A percentile compares a stretch with the other conserved stretches of the same genome.
phyloP scores from a whole-genome alignment of 768 basidiomycete species.

The Podaxis sp. region DNA sequence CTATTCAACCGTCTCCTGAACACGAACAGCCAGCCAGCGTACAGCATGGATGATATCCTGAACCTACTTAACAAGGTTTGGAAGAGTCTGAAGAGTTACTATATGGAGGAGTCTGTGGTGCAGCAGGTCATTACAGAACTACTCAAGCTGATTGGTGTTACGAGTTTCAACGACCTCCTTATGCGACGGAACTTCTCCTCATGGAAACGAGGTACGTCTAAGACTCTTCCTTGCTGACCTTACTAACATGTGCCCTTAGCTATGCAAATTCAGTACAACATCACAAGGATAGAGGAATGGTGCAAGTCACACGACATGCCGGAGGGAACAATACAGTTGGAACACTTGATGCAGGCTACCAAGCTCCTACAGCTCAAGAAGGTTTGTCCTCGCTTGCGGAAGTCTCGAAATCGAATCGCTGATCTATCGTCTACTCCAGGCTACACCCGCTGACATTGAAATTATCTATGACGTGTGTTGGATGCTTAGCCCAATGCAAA shows the following conservation, averaged over 20 bases:
- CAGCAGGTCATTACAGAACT: slow-evolving; percentile 95
- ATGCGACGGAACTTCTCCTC: slow-evolving; percentile 99
- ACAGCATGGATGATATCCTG: slow-evolving; percentile 97
- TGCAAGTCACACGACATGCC: slow-evolving; percentile 99
- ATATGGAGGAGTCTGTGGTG: slow-evolving; percentile 95
- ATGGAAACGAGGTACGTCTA: slow-evolving; percentile 90
- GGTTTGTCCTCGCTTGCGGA: slow-evolving; percentile 38
- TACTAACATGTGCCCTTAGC: slow-evolving; percentile 47
- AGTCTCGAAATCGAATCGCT: slow-evolving; percentile 6
- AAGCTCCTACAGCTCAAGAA: slow-evolving; percentile 98
- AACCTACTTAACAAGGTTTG: slow-evolving; percentile 97
- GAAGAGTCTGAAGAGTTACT: slow-evolving; percentile 98
- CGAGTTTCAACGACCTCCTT: slow-evolving; percentile 96
- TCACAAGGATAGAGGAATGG: slow-evolving; percentile 97
- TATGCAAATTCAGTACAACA: slow-evolving; percentile 99
- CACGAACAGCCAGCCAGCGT: slow-evolving; percentile 85
- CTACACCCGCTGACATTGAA: slow-evolving; percentile 93
- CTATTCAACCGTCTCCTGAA: slow-evolving; percentile 92
- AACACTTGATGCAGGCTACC: slow-evolving; percentile 99
- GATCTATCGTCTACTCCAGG: slow-evolving; percentile 42
- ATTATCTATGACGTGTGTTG: slow-evolving; percentile 99
- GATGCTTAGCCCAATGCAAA: slow-evolving; percentile 99
- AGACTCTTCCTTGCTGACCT: background rate
- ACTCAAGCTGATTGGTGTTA: slow-evolving; percentile 92
- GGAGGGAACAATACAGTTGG: slow-evolving; percentile 94